Percentiles rank a stretch among this genome's conserved stretches.
Evolutionary conservation across 2,329 filamentous ascomycete genomes (phyloP).

Genomic region (Fusarium clavum): DNA sequence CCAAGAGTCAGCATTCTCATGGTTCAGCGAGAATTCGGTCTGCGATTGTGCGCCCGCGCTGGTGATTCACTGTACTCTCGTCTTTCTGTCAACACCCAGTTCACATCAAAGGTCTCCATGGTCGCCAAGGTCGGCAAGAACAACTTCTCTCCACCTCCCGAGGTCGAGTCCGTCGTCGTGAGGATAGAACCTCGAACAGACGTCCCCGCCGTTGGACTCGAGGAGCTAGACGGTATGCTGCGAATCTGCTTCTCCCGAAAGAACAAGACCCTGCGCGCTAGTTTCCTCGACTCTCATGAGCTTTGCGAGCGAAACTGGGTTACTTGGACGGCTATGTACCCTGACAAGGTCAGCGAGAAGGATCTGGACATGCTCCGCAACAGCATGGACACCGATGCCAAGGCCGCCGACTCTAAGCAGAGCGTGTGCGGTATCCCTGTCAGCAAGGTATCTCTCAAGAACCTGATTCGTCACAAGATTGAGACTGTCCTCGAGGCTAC

Average conservation of each 20-base stretch:
- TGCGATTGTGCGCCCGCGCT: conserved; percentile 87
- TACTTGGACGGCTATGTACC: conserved; percentile 87
- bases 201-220: conserved; percentile 88
- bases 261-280: conserved; percentile 88
- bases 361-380: conserved; percentile 12
- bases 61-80: conserved; percentile 91
- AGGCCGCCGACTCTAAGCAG: conserved; percentile 17
- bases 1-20: conserved; percentile 90
- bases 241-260: conserved; percentile 79
- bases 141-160: conserved; percentile 95
- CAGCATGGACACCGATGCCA: conserved; percentile 8
- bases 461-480: conserved; percentile 18
- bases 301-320: conserved; percentile 89
- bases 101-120: conserved; percentile 75
- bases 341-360: conserved; percentile 14
- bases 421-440: conserved; percentile 12
- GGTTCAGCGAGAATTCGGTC: conserved; percentile 96
- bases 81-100: conserved; percentile 93
- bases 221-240: conserved; percentile 93
- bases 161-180: conserved; percentile 92
- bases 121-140: conserved; percentile 96
- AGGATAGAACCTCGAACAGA: conserved; percentile 86
- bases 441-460: conserved; percentile 17
- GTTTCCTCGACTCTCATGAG: conserved; percentile 82
- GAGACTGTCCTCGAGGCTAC: conserved; percentile 12